A percentile compares a stretch with the other conserved stretches of the same genome.
Evolutionary conservation across 768 basidiomycete species (phyloP).

Genomic region (Ramaria rubella): DNA sequence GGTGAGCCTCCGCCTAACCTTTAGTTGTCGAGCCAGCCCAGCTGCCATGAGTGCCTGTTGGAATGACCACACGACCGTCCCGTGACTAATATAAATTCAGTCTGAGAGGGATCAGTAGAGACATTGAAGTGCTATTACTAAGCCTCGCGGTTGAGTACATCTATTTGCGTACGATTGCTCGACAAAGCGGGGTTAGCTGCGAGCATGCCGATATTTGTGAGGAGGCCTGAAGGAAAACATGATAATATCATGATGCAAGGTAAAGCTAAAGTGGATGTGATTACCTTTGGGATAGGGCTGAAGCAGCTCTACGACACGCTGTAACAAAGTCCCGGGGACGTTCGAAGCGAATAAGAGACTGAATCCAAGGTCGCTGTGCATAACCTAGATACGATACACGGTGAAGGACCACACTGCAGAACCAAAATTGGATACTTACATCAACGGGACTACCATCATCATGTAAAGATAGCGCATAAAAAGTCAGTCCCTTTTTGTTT

Average conservation of each 20-base stretch:
- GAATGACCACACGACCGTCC: slow-evolving; percentile 26
- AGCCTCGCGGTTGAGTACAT: slow-evolving; percentile 32
- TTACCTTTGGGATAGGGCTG: slow-evolving; percentile 39
- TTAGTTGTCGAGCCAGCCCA: slow-evolving; percentile 34
- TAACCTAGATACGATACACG: slow-evolving; percentile 21
- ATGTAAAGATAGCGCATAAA: slow-evolving; percentile 36
- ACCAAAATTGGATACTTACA: slow-evolving; percentile 19
- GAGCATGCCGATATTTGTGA: slow-evolving; percentile 43
- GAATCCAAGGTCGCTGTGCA: slow-evolving; percentile 39
- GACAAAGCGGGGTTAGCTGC: slow-evolving; percentile 42
- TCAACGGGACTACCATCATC: slow-evolving; percentile 34
- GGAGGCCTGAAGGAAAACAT: slow-evolving; percentile 26
- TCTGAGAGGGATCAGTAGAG: not conserved
- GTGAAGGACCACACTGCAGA: not conserved
- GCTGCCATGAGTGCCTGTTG: slow-evolving; percentile 41
- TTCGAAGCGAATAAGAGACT: slow-evolving; percentile 35
- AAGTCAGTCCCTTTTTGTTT: slow-evolving; percentile 27
- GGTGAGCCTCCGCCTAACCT: slow-evolving; percentile 13
- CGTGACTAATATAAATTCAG: slow-evolving; percentile 3
- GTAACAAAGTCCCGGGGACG: slow-evolving; percentile 30
- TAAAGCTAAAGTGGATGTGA: not conserved
- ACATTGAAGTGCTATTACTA: slow-evolving; percentile 31
- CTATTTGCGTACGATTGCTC: slow-evolving; percentile 34
- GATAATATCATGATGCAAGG: too few relatives aligned
- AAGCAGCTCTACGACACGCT: slow-evolving; percentile 33